Evolutionary conservation across 2,329 filamentous ascomycete species (phyloP), one percentile per base, ranked within the genome.

Genomic region (Ophiobolus disseminans): DNA sequence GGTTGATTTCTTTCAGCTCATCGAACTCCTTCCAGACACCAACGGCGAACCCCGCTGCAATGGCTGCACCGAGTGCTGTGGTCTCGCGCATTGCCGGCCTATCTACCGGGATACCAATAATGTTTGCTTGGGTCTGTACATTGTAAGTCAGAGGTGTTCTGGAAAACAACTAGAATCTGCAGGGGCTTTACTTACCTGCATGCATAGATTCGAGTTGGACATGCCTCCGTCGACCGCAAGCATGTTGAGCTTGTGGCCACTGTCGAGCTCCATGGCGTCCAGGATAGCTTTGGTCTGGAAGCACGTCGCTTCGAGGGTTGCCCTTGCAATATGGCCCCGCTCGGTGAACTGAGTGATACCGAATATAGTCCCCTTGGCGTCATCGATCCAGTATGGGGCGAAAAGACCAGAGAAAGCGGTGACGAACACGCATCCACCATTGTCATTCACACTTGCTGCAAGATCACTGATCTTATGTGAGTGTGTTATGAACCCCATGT

Each of bases 341-440:
- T 91, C 82, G 0, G 91, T 96, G 75, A 91, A 88, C 62, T 92
- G 88, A 0, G 90, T 94, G 57, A 95, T 87, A 38, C 90, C 90
- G 63, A 93, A 92, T 34, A 73, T 85, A 4, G 91, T 96, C 50
- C 91, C 91, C 71, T 91, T 88, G 16, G 91, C 91, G 74, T 95
- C 90, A 68, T 96, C 91, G 53, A 96, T 93, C 91, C 91, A 96
- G 74, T 96, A 96, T 0, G 91, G 91, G 1, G 91, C 91, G 69
- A 96, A 96, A 2, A 96, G 81, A 44, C 91, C 91, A 72, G 88
- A 91, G 70, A 96, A 96, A 1, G 91, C 91, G 2, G 91, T 96
- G 51, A 96, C 91, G 63, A 96, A 80, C 14, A 92, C 84, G 45
- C 91, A 87, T 6, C 91, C 91, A 45, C 91, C 91, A 53, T 88